Evolutionary conservation across 2,329 filamentous ascomycete genomes (phyloP).

Genomic region (Colletotrichum acutatum): DNA sequence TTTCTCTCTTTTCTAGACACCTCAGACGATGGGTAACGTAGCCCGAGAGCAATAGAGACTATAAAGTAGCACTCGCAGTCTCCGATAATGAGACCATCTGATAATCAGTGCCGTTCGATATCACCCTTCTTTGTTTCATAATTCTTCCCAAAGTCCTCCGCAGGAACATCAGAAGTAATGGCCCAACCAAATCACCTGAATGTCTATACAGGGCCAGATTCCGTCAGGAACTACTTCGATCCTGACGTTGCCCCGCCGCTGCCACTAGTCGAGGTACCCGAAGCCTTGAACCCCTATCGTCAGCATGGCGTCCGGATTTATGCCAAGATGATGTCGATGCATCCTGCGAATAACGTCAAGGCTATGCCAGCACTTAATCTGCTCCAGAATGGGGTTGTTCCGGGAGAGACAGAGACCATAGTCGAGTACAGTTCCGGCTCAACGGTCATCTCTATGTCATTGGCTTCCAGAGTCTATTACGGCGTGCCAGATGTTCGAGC

Average conservation of each 20-base stretch:
- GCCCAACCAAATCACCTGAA: conserved; percentile 52
- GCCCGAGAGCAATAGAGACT: not conserved
- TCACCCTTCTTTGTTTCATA: not conserved
- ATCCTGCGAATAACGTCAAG: conserved; percentile 74
- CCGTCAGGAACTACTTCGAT: conserved; percentile 68
- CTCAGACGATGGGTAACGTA: no score
- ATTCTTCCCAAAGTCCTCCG: not conserved
- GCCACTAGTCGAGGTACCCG: conserved; percentile 70
- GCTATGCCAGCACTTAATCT: conserved; percentile 68
- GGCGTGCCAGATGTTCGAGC: conserved; percentile 63
- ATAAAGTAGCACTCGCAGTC: not conserved
- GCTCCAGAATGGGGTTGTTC: conserved; percentile 53
- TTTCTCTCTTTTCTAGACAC: not conserved
- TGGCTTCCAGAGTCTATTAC: conserved; percentile 63
- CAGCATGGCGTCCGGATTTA: conserved; percentile 70
- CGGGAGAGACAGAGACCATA: conserved; percentile 59
- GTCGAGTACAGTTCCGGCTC: conserved; percentile 72
- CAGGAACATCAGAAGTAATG: not conserved
- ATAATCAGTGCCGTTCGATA: not conserved
- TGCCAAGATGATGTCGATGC: conserved; percentile 74
- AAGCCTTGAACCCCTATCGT: conserved; percentile 65
- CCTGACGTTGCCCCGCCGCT: conserved; percentile 67
- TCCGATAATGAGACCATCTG: not conserved
- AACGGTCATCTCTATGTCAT: conserved; percentile 69
- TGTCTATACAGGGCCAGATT: conserved; percentile 67